A percentile compares a stretch with the other conserved stretches of the same genome.
Evolutionary conservation across 805 yeast species (phyloP).

Genomic region (Yamadazyma endophytica): DNA sequence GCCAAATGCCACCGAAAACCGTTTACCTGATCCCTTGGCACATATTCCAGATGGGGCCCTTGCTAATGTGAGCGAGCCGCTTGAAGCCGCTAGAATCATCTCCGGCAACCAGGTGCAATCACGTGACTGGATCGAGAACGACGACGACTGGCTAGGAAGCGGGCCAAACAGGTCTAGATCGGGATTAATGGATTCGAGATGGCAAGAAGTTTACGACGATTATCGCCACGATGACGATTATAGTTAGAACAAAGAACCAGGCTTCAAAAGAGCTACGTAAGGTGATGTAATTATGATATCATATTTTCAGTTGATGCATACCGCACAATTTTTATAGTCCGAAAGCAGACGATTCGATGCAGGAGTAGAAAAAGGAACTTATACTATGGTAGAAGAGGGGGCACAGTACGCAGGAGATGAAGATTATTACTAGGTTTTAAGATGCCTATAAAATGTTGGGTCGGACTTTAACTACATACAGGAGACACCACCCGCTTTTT

Average conservation of each 20-base stretch:
- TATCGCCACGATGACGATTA: constrained; percentile 38
- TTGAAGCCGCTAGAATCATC: constrained; percentile 36
- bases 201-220: constrained; percentile 40
- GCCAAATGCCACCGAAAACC: not conserved
- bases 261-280: not conserved
- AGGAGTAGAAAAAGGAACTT: too few relatives aligned
- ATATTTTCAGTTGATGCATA: not conserved
- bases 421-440: too few relatives aligned
- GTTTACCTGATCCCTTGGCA: constrained; percentile 38
- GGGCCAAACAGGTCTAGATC: constrained; percentile 3
- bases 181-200: constrained; percentile 18
- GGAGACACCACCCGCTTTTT: too few relatives aligned
- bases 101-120: constrained; percentile 38
- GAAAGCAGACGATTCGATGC: too few relatives aligned
- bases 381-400: too few relatives aligned
- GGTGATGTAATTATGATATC: not conserved
- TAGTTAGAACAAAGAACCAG: not conserved
- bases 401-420: too few relatives aligned
- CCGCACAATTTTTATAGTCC: too few relatives aligned
- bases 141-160: constrained; percentile 4
- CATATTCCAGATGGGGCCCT: constrained; percentile 39
- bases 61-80: constrained; percentile 24
- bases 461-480: too few relatives aligned
- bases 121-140: constrained; percentile 34
- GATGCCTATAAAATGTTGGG: too few relatives aligned